phyloP scores from a whole-genome alignment of 768 basidiomycete species.

The Lactarius vividus region DNA sequence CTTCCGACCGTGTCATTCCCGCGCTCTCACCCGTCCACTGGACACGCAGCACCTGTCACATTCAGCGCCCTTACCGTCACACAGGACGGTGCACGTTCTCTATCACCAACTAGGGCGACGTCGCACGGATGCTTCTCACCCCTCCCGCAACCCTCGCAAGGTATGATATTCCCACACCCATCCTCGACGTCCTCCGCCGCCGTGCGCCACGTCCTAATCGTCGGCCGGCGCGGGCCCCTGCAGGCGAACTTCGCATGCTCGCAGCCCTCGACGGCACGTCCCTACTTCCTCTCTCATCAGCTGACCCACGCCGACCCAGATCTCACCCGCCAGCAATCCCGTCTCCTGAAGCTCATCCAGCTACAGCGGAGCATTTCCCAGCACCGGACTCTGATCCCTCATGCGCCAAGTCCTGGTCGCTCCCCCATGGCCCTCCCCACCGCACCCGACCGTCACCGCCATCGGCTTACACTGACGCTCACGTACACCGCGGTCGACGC shows the following conservation, averaged over 20 bases:
- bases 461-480: constrained; percentile 40
- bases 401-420: constrained; percentile 63
- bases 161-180: constrained; percentile 77
- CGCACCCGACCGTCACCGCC: constrained; percentile 19
- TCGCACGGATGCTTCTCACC: constrained; percentile 86
- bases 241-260: constrained; percentile 93
- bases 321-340: constrained; percentile 62
- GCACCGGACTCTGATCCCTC: constrained; percentile 44
- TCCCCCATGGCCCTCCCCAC: constrained; percentile 51
- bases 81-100: constrained; percentile 68
- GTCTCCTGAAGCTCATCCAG: constrained; percentile 69
- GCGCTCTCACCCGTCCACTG: constrained; percentile 88
- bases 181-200: constrained; percentile 66
- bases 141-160: constrained; percentile 55
- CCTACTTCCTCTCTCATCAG: constrained; percentile 60
- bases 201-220: constrained; percentile 75
- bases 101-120: constrained; percentile 85
- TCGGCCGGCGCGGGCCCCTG: constrained; percentile 82
- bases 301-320: constrained; percentile 36
- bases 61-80: constrained; percentile 58
- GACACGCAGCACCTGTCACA: constrained; percentile 87
- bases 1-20: constrained; percentile 52
- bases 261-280: constrained; percentile 56
- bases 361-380: constrained; percentile 28
- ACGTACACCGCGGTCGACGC: constrained; percentile 40